Conservation (phyloP, 148 eudicot species). For the Rhododendron ferrugineum region DNA sequence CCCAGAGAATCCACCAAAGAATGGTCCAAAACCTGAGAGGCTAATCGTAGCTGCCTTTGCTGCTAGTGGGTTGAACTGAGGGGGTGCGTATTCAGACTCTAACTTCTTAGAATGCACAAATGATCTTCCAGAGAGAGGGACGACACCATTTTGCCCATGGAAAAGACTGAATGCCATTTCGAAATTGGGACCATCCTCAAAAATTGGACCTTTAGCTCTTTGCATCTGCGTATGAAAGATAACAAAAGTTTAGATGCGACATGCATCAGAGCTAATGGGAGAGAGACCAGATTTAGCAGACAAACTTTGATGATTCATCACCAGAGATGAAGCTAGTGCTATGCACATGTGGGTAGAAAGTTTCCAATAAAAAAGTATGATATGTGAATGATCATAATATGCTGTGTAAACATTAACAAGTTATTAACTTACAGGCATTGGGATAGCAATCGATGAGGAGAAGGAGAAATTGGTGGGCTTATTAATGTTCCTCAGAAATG, state of each 20-base stretch:
- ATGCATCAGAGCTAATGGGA: not conserved
- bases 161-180: conserved; percentile 83
- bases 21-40: conserved; percentile 76
- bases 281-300: not conserved
- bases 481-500: conserved; percentile 87
- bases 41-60: conserved; percentile 96
- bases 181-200: conserved; percentile 98
- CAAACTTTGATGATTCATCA: not conserved
- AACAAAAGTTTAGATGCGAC: conserved; percentile 1
- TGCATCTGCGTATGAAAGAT: conserved; percentile 40
- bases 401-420: not conserved
- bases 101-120: conserved; percentile 35
- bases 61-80: conserved; percentile 86
- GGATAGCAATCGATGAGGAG: conserved; percentile 54
- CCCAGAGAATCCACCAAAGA: conserved; percentile 75
- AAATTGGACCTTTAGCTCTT: conserved; percentile 87
- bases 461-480: conserved; percentile 88
- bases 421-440: conserved; percentile 61
- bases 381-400: not conserved
- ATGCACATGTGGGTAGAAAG: not conserved
- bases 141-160: conserved; percentile 94
- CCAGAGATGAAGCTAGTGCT: not conserved
- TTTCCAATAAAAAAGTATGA: not conserved
- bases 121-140: conserved; percentile 79
- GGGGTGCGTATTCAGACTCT: conserved; percentile 42